Evolutionary conservation across 306 rosid genomes (phyloP).

Genomic region (Cucumis hystrix): DNA sequence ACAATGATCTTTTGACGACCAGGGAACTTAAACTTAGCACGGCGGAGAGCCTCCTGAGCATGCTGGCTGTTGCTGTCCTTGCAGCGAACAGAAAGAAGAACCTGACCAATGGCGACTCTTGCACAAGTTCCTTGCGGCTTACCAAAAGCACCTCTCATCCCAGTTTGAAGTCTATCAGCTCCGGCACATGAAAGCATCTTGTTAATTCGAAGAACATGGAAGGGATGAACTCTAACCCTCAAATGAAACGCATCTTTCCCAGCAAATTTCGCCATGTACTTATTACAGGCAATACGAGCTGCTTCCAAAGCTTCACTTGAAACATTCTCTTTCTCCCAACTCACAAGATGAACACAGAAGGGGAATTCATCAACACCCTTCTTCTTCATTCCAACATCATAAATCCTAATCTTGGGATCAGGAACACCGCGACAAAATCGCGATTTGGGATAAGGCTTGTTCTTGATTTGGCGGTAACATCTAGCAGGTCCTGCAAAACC

Average conservation of each 20-base stretch:
- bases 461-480: neutral
- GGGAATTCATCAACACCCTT: neutral
- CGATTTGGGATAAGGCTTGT: neutral
- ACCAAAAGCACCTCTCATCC: neutral
- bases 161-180: slow-evolving; percentile 3
- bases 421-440: slow-evolving; percentile 1
- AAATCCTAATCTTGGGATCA: neutral
- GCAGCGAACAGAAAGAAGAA: neutral
- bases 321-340: neutral
- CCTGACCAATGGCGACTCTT: neutral
- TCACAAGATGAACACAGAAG: neutral
- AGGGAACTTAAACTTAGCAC: neutral
- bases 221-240: neutral
- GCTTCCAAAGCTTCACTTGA: neutral
- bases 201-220: neutral
- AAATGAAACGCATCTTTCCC: neutral
- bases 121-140: neutral
- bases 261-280: neutral
- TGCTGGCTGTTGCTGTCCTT: neutral
- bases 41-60: neutral
- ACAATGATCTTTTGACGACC: neutral
- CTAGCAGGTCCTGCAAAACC: neutral
- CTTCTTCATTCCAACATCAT: neutral
- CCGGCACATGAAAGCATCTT: slow-evolving; percentile 1
- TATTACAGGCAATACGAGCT: neutral